Evolutionary conservation across 306 rosid species (phyloP), one percentile per base, ranked within the genome.

Genomic region (Dalbergia cultrata): DNA sequence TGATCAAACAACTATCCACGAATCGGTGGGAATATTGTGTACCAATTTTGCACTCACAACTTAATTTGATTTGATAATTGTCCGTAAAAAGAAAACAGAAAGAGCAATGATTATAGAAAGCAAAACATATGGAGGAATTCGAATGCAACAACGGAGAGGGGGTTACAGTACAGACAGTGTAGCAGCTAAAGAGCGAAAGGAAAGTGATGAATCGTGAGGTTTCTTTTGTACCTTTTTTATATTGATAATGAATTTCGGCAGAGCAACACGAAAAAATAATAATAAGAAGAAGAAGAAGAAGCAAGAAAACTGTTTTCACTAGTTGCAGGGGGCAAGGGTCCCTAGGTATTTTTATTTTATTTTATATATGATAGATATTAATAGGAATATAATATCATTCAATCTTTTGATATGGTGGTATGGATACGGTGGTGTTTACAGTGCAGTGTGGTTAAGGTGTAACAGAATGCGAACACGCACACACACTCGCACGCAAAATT

Each of bases 151-250:
- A 61, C 18, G 3, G 9, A 9, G 21, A 19, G 10, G 16, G 67
- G 44, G 9, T 62, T 62, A 13, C 44, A 26, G 34, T 17, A 62
- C 13, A 67, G 72, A 62, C 7, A 67, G 72, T 19, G n/a, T 13
- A 67, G 72, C 18, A 18, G 17, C 19, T 62, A 62, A 31, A 7
- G 43, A 62, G 18, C 4, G 13, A 19, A 0, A 6, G 6, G 37
- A 5, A 9, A 16, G 72, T 44, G 71, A 67, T 6, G 72, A 67
- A 67, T 67, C 37, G 34, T 6, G 59, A 69, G 74, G 21, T 47
- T 7, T 22, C 37, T 18, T 22, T 67, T 43, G 72, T 6, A 44
- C 8, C 59, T 47, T 70, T 26, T 7, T 19, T 11, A 62, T 43
- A 62, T 62, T 70, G 43, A 18, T 35, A 72, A 4, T 17, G 18